These are phyloP conservation scores for Wickerhamomyces strasburgensis DNA, from an alignment of 805 yeast species.

Conservation along the genomic window DNA sequence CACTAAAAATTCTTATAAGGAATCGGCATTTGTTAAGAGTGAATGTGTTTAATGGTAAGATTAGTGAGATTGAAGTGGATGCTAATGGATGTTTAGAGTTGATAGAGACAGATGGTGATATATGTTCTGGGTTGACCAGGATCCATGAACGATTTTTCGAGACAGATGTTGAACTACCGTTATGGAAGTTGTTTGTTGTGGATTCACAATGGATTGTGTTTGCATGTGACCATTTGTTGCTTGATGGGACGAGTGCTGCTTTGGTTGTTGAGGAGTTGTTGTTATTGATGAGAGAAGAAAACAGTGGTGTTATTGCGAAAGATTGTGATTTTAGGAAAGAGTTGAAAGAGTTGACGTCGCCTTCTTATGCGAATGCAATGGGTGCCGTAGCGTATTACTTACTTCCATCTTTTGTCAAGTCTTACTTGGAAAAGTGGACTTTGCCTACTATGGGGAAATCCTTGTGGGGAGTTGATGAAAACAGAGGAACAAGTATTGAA, in stretches of 20 bases:
- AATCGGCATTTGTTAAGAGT: slow-evolving; percentile 4
- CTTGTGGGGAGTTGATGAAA: neutral
- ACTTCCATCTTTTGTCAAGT: neutral
- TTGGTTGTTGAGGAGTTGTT: slow-evolving; percentile 11
- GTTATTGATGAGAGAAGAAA: neutral
- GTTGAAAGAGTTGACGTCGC: slow-evolving; percentile 1
- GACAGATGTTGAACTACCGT: neutral
- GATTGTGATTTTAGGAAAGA: slow-evolving; percentile 2
- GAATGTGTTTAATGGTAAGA: slow-evolving; percentile 1
- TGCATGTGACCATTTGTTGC: slow-evolving; percentile 9
- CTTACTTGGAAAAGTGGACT: neutral
- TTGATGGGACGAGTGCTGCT: slow-evolving; percentile 9
- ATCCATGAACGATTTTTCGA: slow-evolving; percentile 3
- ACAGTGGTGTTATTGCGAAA: slow-evolving; percentile 1
- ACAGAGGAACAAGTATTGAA: neutral
- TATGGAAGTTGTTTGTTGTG: slow-evolving; percentile 6
- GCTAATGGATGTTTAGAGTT: neutral
- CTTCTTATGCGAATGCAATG: slow-evolving; percentile 1
- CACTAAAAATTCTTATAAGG: slow-evolving; percentile 1
- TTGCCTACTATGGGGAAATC: neutral
- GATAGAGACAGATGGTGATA: neutral
- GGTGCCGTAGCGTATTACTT: neutral
- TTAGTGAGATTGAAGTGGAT: slow-evolving; percentile 2
- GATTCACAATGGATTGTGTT: slow-evolving; percentile 7
- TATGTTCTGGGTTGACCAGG: slow-evolving; percentile 1